A percentile compares a stretch with the other conserved stretches of the same genome.
phyloP scores from a whole-genome alignment of 306 rosid species.

The Cucumis hystrix region DNA sequence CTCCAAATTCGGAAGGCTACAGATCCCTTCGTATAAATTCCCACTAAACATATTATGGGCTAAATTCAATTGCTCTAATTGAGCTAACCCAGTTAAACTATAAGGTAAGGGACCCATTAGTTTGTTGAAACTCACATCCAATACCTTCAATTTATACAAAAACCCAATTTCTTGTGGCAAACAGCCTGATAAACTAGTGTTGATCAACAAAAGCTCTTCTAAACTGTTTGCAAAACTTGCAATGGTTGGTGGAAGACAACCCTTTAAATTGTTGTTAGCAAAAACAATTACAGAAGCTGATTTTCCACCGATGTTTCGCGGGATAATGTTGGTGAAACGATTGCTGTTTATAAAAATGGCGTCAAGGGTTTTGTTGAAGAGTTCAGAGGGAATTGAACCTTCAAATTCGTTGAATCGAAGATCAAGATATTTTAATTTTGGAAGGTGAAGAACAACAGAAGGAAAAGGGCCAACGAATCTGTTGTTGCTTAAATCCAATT shows the following conservation, averaged over 20 bases:
- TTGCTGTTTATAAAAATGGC: conserved; percentile 69
- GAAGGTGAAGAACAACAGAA: conserved; percentile 49
- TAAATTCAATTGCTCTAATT: conserved; percentile 65
- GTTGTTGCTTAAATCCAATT: conserved; percentile 79
- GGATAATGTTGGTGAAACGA: conserved; percentile 45
- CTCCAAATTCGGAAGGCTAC: conserved; percentile 49
- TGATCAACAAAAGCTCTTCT: conserved; percentile 62
- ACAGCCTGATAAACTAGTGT: conserved; percentile 65
- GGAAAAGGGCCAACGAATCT: conserved; percentile 87
- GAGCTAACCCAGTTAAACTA: conserved; percentile 60
- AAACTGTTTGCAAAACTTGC: conserved; percentile 42
- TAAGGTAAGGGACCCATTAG: conserved; percentile 73
- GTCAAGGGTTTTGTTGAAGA: conserved; percentile 46
- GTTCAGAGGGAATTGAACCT: conserved; percentile 61
- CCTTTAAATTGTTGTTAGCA: conserved; percentile 73
- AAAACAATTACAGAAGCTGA: conserved; percentile 59
- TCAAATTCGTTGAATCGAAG: conserved; percentile 75
- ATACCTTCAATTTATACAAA: conserved; percentile 60
- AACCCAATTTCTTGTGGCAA: conserved; percentile 75
- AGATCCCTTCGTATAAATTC: conserved; percentile 46
- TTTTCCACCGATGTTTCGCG: conserved; percentile 24
- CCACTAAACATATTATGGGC: conserved; percentile 61
- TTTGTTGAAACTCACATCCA: conserved; percentile 64
- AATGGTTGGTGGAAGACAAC: conserved; percentile 58
- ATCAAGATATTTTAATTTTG: conserved; percentile 44